Evolutionary conservation across 805 yeast species (phyloP).

Genomic region (Torulaspora delbrueckii): DNA sequence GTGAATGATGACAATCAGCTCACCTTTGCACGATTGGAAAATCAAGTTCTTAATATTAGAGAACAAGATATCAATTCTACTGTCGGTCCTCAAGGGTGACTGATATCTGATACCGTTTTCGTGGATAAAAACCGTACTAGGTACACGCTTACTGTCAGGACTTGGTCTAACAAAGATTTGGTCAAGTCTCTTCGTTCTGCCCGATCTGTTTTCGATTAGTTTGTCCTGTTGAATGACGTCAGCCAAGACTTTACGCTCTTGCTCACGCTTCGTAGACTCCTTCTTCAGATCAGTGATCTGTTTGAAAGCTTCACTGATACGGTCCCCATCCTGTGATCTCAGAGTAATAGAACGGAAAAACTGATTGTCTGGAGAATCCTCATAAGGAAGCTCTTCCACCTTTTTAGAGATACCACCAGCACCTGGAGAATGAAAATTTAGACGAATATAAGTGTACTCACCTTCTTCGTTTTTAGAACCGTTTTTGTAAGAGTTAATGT

Average conservation of each 20-base stretch:
- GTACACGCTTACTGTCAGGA: conserved; percentile 93
- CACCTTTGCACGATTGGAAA: conserved; percentile 95
- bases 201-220: conserved; percentile 72
- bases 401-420: conserved; percentile 63
- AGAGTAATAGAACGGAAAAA: conserved; percentile 83
- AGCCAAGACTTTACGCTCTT: conserved; percentile 84
- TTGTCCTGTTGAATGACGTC: conserved; percentile 93
- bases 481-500: conserved; percentile 86
- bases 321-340: conserved; percentile 83
- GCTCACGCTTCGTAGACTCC: conserved; percentile 84
- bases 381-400: conserved; percentile 83
- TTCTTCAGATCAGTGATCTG: conserved; percentile 89
- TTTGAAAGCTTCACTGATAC: conserved; percentile 84
- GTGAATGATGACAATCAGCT: conserved; percentile 86
- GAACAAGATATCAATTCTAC: conserved; percentile 80
- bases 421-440: conserved; percentile 93
- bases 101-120: conserved; percentile 95
- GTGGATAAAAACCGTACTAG: conserved; percentile 86
- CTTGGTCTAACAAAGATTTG: conserved; percentile 89
- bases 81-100: conserved; percentile 78
- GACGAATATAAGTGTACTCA: conserved; percentile 81
- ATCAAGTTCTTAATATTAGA: conserved; percentile 88
- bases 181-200: conserved; percentile 82
- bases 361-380: conserved; percentile 78
- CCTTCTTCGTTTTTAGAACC: conserved; percentile 97